phyloP scores from a whole-genome alignment of 768 basidiomycete genomes.

The Chalciporus piperatus region DNA sequence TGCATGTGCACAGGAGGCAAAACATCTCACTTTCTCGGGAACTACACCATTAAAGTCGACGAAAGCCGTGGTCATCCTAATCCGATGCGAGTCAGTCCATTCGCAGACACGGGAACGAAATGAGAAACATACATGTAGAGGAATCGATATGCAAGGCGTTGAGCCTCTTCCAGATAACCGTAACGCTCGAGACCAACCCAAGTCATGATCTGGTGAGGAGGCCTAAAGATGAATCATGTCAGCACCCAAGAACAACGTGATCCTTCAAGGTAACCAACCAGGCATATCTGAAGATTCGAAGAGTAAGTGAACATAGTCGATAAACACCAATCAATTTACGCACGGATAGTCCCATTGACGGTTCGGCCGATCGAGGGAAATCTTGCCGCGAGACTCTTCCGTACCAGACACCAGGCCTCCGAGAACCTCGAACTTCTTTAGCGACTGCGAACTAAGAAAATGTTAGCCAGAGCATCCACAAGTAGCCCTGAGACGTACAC shows the following conservation, averaged over 20 bases:
- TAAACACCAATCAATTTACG: conserved; percentile 32
- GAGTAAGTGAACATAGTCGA: conserved; percentile 6
- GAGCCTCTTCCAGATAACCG: conserved; percentile 90
- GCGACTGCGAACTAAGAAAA: conserved; percentile 63
- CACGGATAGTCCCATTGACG: conserved; percentile 99
- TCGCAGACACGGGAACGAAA: not conserved
- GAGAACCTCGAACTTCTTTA: conserved; percentile 95
- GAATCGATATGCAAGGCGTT: conserved; percentile 91
- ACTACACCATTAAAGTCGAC: conserved; percentile 98
- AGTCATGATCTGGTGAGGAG: conserved; percentile 97
- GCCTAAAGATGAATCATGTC: conserved; percentile 44
- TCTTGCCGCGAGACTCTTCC: conserved; percentile 93
- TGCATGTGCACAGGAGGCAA: not conserved
- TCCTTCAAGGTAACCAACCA: conserved; percentile 41
- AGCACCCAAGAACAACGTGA: conserved; percentile 3
- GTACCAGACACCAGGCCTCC: conserved; percentile 96
- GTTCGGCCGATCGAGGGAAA: conserved; percentile 93
- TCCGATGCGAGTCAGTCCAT: conserved; percentile 2
- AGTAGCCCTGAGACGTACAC: conserved; percentile 57
- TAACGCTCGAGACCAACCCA: conserved; percentile 98
- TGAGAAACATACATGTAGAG: conserved; percentile 96
- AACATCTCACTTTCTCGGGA: conserved; percentile 75
- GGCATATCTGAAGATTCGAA: conserved; percentile 51
- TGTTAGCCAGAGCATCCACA: conserved; percentile 15
- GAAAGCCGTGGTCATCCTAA: conserved; percentile 89